These are phyloP conservation scores for Penicillium decumbens DNA, from an alignment of 2,329 filamentous ascomycete species.

Conservation along the genomic window DNA sequence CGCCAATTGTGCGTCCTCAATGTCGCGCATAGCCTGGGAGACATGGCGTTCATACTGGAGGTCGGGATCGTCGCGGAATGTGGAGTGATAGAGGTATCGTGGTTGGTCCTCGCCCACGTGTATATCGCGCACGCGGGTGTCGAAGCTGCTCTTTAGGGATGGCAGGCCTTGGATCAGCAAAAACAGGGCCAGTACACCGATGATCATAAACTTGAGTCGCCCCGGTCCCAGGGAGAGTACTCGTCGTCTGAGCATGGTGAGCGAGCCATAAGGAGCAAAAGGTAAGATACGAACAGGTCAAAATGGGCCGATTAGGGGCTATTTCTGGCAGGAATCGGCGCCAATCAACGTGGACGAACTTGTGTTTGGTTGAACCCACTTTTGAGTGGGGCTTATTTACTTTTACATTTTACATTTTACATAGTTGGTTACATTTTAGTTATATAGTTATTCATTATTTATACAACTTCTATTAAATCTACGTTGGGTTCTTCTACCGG, in stretches of 20 bases:
- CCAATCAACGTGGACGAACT: not conserved
- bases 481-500: too few relatives aligned
- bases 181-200: slow-evolving; percentile 3
- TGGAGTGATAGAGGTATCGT: slow-evolving; percentile 28
- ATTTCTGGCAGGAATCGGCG: not conserved
- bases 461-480: too few relatives aligned
- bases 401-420: too few relatives aligned
- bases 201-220: slow-evolving; percentile 6
- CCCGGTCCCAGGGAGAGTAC: slow-evolving; percentile 1
- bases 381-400: too few relatives aligned
- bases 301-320: not conserved
- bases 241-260: slow-evolving; percentile 10
- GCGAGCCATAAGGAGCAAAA: not conserved
- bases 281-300: not conserved
- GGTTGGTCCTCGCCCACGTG: slow-evolving; percentile 14
- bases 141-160: slow-evolving; percentile 2
- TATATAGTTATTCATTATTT: too few relatives aligned
- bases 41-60: slow-evolving; percentile 23
- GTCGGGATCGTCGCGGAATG: slow-evolving; percentile 27
- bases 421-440: too few relatives aligned
- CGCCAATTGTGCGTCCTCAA: slow-evolving; percentile 19
- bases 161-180: slow-evolving; percentile 13
- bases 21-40: slow-evolving; percentile 21
- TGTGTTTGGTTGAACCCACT: not conserved
- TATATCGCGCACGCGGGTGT: not conserved